Evolutionary conservation across 2,329 filamentous ascomycete genomes (phyloP).

Genomic region (Fusarium humuli): DNA sequence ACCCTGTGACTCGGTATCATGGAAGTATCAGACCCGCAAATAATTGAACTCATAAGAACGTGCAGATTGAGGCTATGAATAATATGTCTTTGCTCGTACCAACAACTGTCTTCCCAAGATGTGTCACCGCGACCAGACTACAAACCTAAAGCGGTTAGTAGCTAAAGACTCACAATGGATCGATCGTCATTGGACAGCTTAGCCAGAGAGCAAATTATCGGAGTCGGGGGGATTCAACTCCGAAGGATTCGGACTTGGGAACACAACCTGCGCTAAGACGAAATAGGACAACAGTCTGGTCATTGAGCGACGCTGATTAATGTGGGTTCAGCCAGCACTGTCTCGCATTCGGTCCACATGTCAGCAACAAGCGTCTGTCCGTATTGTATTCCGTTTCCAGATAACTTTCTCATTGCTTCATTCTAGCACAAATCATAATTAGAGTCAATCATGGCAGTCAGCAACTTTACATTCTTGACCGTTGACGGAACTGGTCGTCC

Average conservation of each 20-base stretch:
- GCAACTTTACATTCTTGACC: neutral
- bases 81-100: neutral
- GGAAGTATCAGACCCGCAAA: neutral
- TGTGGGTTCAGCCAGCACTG: neutral
- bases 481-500: neutral
- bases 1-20: neutral
- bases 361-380: neutral
- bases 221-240: neutral
- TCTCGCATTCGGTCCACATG: neutral
- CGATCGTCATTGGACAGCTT: neutral
- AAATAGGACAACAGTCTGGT: neutral
- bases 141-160: neutral
- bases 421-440: neutral
- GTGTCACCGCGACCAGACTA: neutral
- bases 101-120: neutral
- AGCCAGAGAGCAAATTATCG: neutral
- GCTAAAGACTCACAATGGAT: rapidly evolving
- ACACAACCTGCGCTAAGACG: neutral
- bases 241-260: neutral
- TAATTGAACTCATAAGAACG: too few species aligned
- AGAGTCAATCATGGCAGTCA: neutral
- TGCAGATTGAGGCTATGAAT: neutral
- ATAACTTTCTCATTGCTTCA: rapidly evolving
- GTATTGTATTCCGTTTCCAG: neutral
- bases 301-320: neutral